Conservation (phyloP, 1,284 basidiomycete genomes). For the Naganishia cerealis region DNA sequence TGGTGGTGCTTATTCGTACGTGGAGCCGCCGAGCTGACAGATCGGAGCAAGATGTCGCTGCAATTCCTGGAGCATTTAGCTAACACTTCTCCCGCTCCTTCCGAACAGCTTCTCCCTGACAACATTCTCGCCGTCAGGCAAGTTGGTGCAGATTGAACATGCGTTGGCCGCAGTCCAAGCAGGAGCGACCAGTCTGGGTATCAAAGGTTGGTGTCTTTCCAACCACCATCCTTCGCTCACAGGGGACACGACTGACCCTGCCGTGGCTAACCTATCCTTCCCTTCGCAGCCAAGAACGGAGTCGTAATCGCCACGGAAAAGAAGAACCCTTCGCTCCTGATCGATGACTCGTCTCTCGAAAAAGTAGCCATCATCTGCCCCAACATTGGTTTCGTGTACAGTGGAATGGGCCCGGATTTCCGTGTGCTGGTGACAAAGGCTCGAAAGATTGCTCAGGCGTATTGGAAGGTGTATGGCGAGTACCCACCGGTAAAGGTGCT, state of each 20-base stretch:
- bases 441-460: conserved; percentile 94
- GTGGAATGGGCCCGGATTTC: conserved; percentile 99
- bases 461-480: conserved; percentile 99
- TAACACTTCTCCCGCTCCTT: background rate
- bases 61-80: background rate
- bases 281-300: conserved; percentile 80
- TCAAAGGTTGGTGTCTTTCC: conserved; percentile 73
- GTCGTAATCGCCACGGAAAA: conserved; percentile 99
- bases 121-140: conserved; percentile 97
- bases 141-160: conserved; percentile 99
- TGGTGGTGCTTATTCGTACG: conserved; percentile 55
- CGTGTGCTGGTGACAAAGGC: conserved; percentile 89
- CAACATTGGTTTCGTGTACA: conserved; percentile 98
- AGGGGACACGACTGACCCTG: background rate
- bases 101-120: conserved; percentile 87
- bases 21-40: conserved; percentile 20
- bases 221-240: conserved; percentile 32
- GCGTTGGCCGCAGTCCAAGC: conserved; percentile 94
- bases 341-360: conserved; percentile 95
- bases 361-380: conserved; percentile 96
- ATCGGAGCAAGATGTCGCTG: background rate
- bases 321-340: conserved; percentile 93
- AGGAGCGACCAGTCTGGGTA: conserved; percentile 94
- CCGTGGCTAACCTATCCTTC: conserved; percentile 4
- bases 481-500: conserved; percentile 97